Conservation (phyloP, 805 yeast species). For the Sungouiozyma intestinalis region DNA sequence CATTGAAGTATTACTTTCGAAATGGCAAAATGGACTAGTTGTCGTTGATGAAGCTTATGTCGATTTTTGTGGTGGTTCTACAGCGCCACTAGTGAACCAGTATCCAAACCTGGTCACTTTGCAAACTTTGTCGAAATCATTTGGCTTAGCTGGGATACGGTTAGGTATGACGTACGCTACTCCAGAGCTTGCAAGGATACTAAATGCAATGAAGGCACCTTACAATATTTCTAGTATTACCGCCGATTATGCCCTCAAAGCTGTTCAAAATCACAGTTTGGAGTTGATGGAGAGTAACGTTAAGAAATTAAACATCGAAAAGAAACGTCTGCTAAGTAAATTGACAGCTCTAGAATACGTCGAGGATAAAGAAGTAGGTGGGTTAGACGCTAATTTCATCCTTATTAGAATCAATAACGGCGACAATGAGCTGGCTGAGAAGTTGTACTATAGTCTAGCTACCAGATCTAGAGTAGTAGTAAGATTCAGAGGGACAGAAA, state of each 20-base stretch:
- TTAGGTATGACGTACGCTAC: slow-evolving; percentile 71
- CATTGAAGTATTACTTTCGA: slow-evolving; percentile 38
- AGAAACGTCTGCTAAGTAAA: slow-evolving; percentile 41
- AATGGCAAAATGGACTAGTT: slow-evolving; percentile 63
- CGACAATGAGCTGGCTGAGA: slow-evolving; percentile 62
- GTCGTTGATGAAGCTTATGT: slow-evolving; percentile 93
- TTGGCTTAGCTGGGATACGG: slow-evolving; percentile 93
- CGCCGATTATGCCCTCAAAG: slow-evolving; percentile 62
- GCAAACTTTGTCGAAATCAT: slow-evolving; percentile 89
- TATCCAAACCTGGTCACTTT: slow-evolving; percentile 77
- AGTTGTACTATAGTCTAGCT: slow-evolving; percentile 63
- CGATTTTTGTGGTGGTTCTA: slow-evolving; percentile 73
- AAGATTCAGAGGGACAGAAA: slow-evolving; percentile 83
- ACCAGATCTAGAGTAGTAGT: slow-evolving; percentile 67
- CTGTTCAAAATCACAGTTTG: slow-evolving; percentile 52
- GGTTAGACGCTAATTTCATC: slow-evolving; percentile 77
- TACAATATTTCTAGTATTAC: slow-evolving; percentile 83
- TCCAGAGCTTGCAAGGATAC: slow-evolving; percentile 46
- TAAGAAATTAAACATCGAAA: slow-evolving; percentile 40
- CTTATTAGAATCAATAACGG: slow-evolving; percentile 67
- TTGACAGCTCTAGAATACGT: slow-evolving; percentile 51
- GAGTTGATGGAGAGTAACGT: slow-evolving; percentile 48
- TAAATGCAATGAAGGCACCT: slow-evolving; percentile 92
- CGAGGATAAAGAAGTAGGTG: slow-evolving; percentile 64
- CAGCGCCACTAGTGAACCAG: slow-evolving; percentile 68